Evolutionary conservation across 768 basidiomycete species (phyloP), one percentile per base, ranked within the genome.

Genomic region (Terana coerulea): DNA sequence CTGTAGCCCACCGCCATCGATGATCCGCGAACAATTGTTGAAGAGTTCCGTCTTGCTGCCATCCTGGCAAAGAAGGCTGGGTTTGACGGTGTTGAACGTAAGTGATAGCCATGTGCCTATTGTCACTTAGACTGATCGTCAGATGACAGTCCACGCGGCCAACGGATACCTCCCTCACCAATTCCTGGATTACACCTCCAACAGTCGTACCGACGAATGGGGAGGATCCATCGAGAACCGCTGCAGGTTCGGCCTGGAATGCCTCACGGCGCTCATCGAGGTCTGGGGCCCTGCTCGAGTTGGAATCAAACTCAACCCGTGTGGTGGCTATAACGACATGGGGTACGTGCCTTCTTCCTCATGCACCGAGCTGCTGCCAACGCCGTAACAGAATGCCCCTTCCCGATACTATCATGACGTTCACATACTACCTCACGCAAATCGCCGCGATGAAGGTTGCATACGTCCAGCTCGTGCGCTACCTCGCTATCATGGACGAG

Each of bases 171-270:
- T 70, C 15, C 12, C 63, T 40, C 69, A 77, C 56, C 72, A 75
- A 58, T 76, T 76, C 63, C 45, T 72, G 17, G 68, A 74, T 51
- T 47, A 62, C 35, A 56, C 52, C 8, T 49, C 64, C 25, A 77
- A 78, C 65, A 63, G 67, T 35, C 70, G 75, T 29, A 72, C 66
- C 21, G 76, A 77, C 66, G 64, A 69, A 49, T 80, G 75, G 61
- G 79, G 79, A 5, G 79, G 79, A 0, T 69, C 67, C 5, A 52
- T 77, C 37, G 76, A 76, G 62, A 75, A 76, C 59, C 69, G 78
- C 15, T 57, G 67, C 5, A 63, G 75, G 4, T 79, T 81, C 63
- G 58, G 64, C 2, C 65, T 76, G 14, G 73, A 76, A 60, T 69
- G 79, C 37, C 60, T 80, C 33, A 75, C 77, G 49, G 76, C 71